Base-by-base conservation (phyloP, 2,329 filamentous ascomycete species). In the Magnaporthiopsis rhizophila region DNA sequence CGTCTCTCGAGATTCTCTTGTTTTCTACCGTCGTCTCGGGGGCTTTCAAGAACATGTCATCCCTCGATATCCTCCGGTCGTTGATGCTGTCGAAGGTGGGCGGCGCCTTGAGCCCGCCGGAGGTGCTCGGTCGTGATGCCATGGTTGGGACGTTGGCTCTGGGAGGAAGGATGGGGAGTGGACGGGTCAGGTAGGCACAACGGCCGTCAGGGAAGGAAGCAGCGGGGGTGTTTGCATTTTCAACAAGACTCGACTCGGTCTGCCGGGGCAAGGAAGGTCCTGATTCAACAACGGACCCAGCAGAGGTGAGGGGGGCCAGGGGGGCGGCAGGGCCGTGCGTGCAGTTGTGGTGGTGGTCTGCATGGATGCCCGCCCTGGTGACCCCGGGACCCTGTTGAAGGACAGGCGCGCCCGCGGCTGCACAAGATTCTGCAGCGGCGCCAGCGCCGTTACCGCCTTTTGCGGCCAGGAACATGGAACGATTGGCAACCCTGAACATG, bases 11-110 rank as follows among this genome's bases (percentile, higher is more conserved):
- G 57, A 79, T 72, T 64, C 79, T 76, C 69, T 77, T 80, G 68
- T 74, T 56, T 36, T 64, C 72, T 64, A 72, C 71, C 32, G 68
- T 26, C 28, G 60, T 64, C 53, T 50, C 32, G 15, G 69, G 61
- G 62, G 67, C 68, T 56, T 68, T 73, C 64, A 79, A 65, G 64
- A 74, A 76, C 68, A 76, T 75, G 67, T 79, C 78, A 67, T 79
- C 77, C 63, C 74, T 79, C 28, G 81, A 83, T 58, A 80, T 70
- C 67, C 80, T 76, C 70, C 79, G 81, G 68, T 78, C 74, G 63
- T 73, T 73, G 56, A 71, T 70, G 13, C n/a, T 63, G 26, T 56
- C 61, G 53, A 62, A 57, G 61, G 30, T 36, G 45, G 28, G 34
- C 45, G n/a, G 50, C 67, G 63, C 58, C 62, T 67, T 34, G 63